Evolutionary conservation across 305 asterid genomes (phyloP).

Genomic region (Solanum hybrid): DNA sequence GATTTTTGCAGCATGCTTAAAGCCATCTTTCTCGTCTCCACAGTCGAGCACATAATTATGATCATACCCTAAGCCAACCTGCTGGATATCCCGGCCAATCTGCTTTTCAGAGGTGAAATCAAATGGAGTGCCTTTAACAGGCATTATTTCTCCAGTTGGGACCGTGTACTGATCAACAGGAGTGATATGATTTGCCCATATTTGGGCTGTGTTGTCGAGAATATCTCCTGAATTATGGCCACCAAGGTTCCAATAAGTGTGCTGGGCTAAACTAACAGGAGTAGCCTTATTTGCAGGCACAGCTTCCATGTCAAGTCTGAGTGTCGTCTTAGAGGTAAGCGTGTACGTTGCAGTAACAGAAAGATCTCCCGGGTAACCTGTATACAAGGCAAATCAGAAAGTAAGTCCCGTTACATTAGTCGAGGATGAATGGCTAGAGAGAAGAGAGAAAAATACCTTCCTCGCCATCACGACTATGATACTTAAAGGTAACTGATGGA

Average conservation of each 20-base stretch:
- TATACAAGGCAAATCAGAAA: slow-evolving; percentile 2
- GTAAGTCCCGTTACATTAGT: not conserved
- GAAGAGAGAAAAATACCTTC: slow-evolving; percentile 47
- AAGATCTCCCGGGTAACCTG: slow-evolving; percentile 94
- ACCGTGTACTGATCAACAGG: slow-evolving; percentile 67
- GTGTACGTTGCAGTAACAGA: slow-evolving; percentile 62
- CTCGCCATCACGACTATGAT: slow-evolving; percentile 78
- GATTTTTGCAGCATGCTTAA: slow-evolving; percentile 72
- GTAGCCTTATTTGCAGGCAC: slow-evolving; percentile 66
- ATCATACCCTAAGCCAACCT: slow-evolving; percentile 87
- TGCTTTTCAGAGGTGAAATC: slow-evolving; percentile 67
- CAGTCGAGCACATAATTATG: slow-evolving; percentile 80
- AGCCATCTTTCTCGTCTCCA: slow-evolving; percentile 54
- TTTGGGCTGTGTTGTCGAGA: slow-evolving; percentile 64
- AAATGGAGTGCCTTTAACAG: slow-evolving; percentile 66
- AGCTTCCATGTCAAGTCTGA: slow-evolving; percentile 95
- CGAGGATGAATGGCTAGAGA: not conserved
- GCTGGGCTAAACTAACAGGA: slow-evolving; percentile 87
- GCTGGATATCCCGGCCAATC: slow-evolving; percentile 59
- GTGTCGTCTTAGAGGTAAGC: slow-evolving; percentile 53
- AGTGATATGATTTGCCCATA: slow-evolving; percentile 64
- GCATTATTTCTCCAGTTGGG: slow-evolving; percentile 79
- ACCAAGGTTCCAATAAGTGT: slow-evolving; percentile 90
- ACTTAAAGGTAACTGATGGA: slow-evolving; percentile 81
- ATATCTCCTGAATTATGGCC: slow-evolving; percentile 65